A percentile compares a stretch with the other conserved stretches of the same genome.
These are phyloP conservation scores for Gastrolobium villosum DNA, from an alignment of 306 rosid genomes.

Conservation along the genomic window DNA sequence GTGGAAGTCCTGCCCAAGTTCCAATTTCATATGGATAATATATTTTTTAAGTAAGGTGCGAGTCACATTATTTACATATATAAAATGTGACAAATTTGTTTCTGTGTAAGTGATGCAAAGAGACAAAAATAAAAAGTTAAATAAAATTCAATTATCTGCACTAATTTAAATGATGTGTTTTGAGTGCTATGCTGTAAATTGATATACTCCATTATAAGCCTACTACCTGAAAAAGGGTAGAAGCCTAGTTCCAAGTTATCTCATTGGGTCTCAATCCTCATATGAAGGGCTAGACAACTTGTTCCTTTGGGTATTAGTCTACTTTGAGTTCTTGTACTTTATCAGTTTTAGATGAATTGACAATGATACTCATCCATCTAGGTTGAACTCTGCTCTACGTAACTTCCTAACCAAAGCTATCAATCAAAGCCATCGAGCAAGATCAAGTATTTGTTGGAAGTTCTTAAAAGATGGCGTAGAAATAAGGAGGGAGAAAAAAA, in stretches of 20 bases:
- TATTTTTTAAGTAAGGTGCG: background rate
- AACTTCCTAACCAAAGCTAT: background rate
- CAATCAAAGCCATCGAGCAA: background rate
- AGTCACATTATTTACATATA: background rate
- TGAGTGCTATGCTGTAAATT: background rate
- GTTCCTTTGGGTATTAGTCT: too few relatives aligned
- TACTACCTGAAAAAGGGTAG: too few relatives aligned
- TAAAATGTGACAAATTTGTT: background rate
- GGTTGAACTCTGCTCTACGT: too few relatives aligned
- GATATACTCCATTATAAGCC: background rate
- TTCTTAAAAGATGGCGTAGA: background rate
- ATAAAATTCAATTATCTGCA: background rate
- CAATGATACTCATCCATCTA: too few relatives aligned
- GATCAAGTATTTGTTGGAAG: background rate
- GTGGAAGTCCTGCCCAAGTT: constrained; percentile 48
- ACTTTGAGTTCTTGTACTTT: too few relatives aligned
- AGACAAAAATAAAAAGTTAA: background rate
- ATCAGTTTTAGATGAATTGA: too few relatives aligned
- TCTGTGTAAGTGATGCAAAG: background rate
- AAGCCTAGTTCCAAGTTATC: too few relatives aligned
- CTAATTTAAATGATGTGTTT: background rate
- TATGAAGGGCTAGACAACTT: too few relatives aligned
- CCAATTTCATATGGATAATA: background rate
- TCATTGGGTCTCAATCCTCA: too few relatives aligned
- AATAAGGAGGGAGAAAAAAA: background rate